Conservation (phyloP, 2,329 filamentous ascomycete species). For the Geosmithia morbida region DNA sequence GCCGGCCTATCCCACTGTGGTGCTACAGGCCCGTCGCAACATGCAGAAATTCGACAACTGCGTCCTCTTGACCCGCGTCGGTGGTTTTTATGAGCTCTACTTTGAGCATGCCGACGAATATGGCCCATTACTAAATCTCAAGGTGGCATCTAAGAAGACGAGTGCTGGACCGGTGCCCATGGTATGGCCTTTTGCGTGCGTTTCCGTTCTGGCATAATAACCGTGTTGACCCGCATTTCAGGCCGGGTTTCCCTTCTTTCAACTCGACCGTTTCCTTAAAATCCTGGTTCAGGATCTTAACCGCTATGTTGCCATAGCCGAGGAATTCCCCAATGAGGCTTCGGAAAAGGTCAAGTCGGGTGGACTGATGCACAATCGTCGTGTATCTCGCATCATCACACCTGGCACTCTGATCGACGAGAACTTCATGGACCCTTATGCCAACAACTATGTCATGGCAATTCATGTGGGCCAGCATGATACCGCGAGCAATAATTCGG, state of each 20-base stretch:
- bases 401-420: slow-evolving; percentile 95
- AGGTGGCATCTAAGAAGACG: slow-evolving; percentile 71
- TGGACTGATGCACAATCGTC: slow-evolving; percentile 71
- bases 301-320: slow-evolving; percentile 84
- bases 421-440: slow-evolving; percentile 87
- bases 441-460: slow-evolving; percentile 84
- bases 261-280: slow-evolving; percentile 86
- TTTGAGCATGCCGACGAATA: slow-evolving; percentile 89
- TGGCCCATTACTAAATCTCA: slow-evolving; percentile 74
- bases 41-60: slow-evolving; percentile 87
- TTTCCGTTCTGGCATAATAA: slow-evolving; percentile 4
- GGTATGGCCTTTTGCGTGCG: slow-evolving; percentile 32
- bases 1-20: slow-evolving; percentile 66
- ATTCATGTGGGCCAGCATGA: slow-evolving; percentile 38
- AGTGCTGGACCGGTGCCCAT: slow-evolving; percentile 69
- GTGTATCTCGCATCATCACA: slow-evolving; percentile 76
- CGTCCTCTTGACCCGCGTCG: slow-evolving; percentile 80
- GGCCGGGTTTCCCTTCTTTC: slow-evolving; percentile 88
- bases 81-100: slow-evolving; percentile 95
- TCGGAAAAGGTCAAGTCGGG: slow-evolving; percentile 58
- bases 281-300: slow-evolving; percentile 81
- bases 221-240: slow-evolving; percentile 15
- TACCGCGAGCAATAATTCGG: background rate
- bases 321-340: slow-evolving; percentile 71
- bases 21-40: slow-evolving; percentile 75